These are phyloP conservation scores for Friedmanniomyces simplex DNA, from an alignment of 495 filamentous ascomycete genomes.

Conservation along the genomic window DNA sequence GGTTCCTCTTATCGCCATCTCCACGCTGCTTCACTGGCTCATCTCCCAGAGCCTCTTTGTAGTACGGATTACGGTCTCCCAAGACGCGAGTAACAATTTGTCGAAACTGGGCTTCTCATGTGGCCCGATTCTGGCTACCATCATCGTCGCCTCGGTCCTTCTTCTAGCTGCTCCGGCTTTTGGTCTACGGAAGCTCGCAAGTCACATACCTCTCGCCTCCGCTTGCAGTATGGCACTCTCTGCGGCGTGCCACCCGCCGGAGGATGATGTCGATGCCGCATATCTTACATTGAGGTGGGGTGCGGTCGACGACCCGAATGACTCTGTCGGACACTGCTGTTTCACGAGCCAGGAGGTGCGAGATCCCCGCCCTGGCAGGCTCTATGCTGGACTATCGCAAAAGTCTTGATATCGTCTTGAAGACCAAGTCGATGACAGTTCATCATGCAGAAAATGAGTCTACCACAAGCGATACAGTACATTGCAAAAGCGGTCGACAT, in stretches of 20 bases:
- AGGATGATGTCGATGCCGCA: constrained; percentile 9
- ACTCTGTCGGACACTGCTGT: constrained; percentile 2
- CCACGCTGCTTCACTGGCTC: constrained; percentile 13
- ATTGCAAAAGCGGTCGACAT: too few species aligned
- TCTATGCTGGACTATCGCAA: not conserved
- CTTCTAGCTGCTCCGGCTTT: not conserved
- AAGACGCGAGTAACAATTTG: not conserved
- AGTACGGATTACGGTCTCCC: not conserved
- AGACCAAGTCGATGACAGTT: too few species aligned
- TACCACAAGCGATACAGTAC: too few species aligned
- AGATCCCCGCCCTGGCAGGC: not conserved
- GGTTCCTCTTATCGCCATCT: constrained; percentile 2
- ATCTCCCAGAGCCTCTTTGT: constrained; percentile 19
- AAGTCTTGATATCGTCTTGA: too few species aligned
- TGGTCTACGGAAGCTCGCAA: not conserved
- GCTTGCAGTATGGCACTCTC: constrained; percentile 11
- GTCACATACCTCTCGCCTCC: constrained; percentile 1
- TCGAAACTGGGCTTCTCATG: not conserved
- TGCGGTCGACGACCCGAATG: not conserved
- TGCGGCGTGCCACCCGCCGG: constrained; percentile 15
- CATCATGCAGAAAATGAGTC: too few species aligned
- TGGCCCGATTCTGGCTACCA: not conserved
- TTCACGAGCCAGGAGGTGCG: constrained; percentile 1
- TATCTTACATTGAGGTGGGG: constrained; percentile 11
- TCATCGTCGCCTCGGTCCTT: not conserved